Conservation (phyloP, 352 stramenopile genomes). For the Pythium angustatum region DNA sequence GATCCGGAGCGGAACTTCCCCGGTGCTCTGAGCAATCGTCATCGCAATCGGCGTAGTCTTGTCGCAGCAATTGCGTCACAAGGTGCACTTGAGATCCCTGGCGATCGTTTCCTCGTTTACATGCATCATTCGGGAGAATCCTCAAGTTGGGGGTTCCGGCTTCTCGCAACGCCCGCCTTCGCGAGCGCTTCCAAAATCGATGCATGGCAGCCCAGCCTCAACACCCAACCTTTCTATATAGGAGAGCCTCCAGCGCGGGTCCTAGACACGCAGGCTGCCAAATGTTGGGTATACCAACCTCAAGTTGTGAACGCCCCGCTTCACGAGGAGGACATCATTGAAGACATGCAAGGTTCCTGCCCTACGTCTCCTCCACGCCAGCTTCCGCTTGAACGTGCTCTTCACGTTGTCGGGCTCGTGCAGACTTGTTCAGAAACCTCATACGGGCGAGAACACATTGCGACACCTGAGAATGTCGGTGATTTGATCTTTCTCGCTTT, state of each 20-base stretch:
- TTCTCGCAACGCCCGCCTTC: conserved; percentile 58
- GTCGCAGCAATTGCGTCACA: conserved; percentile 13
- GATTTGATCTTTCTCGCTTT: conserved; percentile 67
- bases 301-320: conserved; percentile 49
- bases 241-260: conserved; percentile 58
- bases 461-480: conserved; percentile 56
- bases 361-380: conserved; percentile 32
- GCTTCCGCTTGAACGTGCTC: conserved; percentile 49
- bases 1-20: conserved; percentile 77
- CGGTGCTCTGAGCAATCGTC: conserved; percentile 58
- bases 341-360: conserved; percentile 52
- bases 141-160: conserved; percentile 68
- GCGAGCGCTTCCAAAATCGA: conserved; percentile 7
- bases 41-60: conserved; percentile 35
- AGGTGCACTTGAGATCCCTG: conserved; percentile 59
- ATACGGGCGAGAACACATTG: conserved; percentile 55
- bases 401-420: conserved; percentile 67
- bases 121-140: conserved; percentile 61
- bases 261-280: conserved; percentile 48
- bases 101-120: conserved; percentile 73
- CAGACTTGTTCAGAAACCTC: conserved; percentile 57
- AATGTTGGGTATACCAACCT: conserved; percentile 62
- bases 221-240: conserved; percentile 72
- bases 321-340: conserved; percentile 51
- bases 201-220: conserved; percentile 33